These are phyloP conservation scores for Neopestalotiopsis sp. DNA, from an alignment of 2,329 filamentous ascomycete genomes.

Conservation along the genomic window DNA sequence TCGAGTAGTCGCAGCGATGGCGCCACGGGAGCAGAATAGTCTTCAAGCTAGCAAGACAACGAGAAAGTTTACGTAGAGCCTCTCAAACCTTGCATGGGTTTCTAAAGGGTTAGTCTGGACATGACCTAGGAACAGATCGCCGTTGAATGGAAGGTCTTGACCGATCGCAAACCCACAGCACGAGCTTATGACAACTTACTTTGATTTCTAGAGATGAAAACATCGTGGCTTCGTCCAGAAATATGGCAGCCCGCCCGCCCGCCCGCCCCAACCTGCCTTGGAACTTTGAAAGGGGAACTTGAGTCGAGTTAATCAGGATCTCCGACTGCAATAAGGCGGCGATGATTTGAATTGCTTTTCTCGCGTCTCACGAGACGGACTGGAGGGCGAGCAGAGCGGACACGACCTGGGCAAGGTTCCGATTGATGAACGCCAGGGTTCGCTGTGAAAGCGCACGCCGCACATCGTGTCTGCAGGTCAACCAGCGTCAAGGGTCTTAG, in stretches of 20 bases:
- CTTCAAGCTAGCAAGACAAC: background rate
- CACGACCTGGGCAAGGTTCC: conserved; percentile 2
- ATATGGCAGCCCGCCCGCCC: too few relatives aligned
- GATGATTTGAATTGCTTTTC: conserved; percentile 5
- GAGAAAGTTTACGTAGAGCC: background rate
- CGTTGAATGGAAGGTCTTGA: background rate
- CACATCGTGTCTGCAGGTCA: conserved; percentile 5
- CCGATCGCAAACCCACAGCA: too few relatives aligned
- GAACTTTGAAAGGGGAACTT: background rate
- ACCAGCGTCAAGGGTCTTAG: conserved; percentile 10
- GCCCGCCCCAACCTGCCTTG: too few relatives aligned
- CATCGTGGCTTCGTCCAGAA: too few relatives aligned
- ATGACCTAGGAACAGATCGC: background rate
- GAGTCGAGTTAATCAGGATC: background rate
- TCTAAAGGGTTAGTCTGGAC: background rate
- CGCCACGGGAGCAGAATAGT: background rate
- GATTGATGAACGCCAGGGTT: conserved; percentile 15
- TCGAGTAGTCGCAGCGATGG: background rate
- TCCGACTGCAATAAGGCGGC: conserved; percentile 1
- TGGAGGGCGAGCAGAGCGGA: background rate
- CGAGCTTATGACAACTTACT: too few relatives aligned
- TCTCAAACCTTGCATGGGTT: background rate
- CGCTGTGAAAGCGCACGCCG: background rate
- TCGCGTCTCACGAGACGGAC: conserved; percentile 7
- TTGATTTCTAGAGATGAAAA: too few relatives aligned